Percentiles rank a stretch among this genome's conserved stretches.
Conservation (phyloP, 805 yeast genomes). For the Candida incommunis region DNA sequence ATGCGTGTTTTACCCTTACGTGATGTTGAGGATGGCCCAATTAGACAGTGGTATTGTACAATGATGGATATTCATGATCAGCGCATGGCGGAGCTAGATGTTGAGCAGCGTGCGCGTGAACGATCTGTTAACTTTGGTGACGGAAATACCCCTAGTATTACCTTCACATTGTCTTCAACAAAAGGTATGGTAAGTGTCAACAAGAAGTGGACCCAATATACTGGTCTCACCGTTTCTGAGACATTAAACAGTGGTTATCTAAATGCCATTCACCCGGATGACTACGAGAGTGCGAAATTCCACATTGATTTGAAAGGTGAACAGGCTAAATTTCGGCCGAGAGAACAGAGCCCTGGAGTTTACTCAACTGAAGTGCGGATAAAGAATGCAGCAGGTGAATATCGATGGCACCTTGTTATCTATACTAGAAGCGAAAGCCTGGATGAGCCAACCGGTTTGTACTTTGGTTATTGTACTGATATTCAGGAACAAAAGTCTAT, state of each 20-base stretch:
- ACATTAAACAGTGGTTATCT: constrained; percentile 17
- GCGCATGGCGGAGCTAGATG: constrained; percentile 18
- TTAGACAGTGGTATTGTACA: constrained; percentile 21
- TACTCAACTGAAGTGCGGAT: constrained; percentile 15
- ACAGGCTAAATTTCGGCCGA: constrained; percentile 3
- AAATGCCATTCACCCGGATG: constrained; percentile 19
- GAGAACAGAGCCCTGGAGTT: constrained; percentile 4
- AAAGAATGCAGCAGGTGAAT: constrained; percentile 13
- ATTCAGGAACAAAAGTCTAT: constrained; percentile 21
- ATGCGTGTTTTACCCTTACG: constrained; percentile 19
- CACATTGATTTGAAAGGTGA: constrained; percentile 8
- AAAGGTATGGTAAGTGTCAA: constrained; percentile 19
- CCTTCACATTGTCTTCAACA: constrained; percentile 15
- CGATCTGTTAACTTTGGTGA: constrained; percentile 21
- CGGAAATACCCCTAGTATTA: constrained; percentile 20
- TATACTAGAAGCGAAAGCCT: constrained; percentile 13
- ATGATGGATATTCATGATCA: constrained; percentile 22
- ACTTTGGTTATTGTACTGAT: constrained; percentile 23
- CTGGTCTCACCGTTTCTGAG: constrained; percentile 15
- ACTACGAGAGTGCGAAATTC: constrained; percentile 13
- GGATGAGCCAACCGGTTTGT: constrained; percentile 7
- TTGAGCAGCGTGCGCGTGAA: constrained; percentile 14
- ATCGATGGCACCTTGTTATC: constrained; percentile 19
- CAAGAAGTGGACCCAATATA: constrained; percentile 19
- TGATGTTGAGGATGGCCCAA: constrained; percentile 14